Percentiles rank a stretch among this genome's conserved stretches.
These are phyloP conservation scores for Macrotyloma uniflorum DNA, from an alignment of 306 rosid species.

Conservation along the genomic window DNA sequence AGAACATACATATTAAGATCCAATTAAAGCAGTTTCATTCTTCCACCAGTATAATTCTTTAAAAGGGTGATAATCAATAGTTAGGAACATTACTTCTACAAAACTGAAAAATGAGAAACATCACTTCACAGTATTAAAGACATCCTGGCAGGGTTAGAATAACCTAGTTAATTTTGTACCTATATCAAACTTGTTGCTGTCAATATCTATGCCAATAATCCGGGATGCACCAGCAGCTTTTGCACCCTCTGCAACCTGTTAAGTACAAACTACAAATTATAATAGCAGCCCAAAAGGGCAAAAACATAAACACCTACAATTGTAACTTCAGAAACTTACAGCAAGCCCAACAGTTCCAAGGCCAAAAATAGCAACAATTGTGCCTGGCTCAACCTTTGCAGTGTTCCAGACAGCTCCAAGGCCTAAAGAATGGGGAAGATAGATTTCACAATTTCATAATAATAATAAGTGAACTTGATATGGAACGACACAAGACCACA, in stretches of 20 bases:
- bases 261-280: constrained; percentile 27
- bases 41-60: neutral
- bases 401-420: constrained; percentile 99
- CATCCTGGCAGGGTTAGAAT: neutral
- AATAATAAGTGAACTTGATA: neutral
- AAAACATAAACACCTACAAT: constrained; percentile 16
- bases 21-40: neutral
- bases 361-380: constrained; percentile 90
- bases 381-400: constrained; percentile 89
- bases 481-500: neutral
- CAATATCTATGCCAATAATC: constrained; percentile 80
- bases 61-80: neutral
- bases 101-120: constrained; percentile 9
- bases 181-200: constrained; percentile 69
- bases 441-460: neutral
- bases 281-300: constrained; percentile 26
- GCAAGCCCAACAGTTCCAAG: constrained; percentile 97
- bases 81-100: neutral
- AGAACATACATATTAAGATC: constrained; percentile 14
- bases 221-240: constrained; percentile 93
- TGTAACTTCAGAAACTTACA: constrained; percentile 52
- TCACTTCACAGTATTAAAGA: constrained; percentile 19
- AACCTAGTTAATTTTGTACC: constrained; percentile 52
- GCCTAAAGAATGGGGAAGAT: constrained; percentile 44
- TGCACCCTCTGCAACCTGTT: constrained; percentile 96